Percentiles rank a stretch among this genome's conserved stretches.
These are phyloP conservation scores for Sabuloglossum arenarium DNA, from an alignment of 495 filamentous ascomycete species.

Conservation along the genomic window DNA sequence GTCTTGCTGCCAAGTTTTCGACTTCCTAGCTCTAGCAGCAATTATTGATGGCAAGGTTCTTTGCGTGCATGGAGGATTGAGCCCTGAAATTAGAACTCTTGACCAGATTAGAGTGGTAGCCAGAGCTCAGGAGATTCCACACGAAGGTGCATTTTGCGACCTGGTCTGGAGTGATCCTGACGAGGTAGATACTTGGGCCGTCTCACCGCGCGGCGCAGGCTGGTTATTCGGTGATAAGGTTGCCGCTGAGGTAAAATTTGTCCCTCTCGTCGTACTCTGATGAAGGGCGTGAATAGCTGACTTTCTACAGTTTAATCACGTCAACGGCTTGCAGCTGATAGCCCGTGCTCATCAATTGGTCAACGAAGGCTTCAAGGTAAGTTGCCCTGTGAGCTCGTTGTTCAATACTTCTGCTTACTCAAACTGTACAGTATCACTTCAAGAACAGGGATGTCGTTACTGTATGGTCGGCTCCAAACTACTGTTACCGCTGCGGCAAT, in stretches of 20 bases:
- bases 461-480: slow-evolving; percentile 96
- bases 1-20: slow-evolving; percentile 95
- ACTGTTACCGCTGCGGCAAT: slow-evolving; percentile 97
- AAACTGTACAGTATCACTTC: slow-evolving; percentile 58
- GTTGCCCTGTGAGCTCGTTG: background rate
- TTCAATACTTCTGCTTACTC: slow-evolving; percentile 4
- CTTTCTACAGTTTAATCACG: slow-evolving; percentile 59
- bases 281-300: background rate
- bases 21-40: slow-evolving; percentile 88
- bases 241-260: slow-evolving; percentile 42
- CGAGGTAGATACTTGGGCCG: slow-evolving; percentile 95
- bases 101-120: slow-evolving; percentile 97
- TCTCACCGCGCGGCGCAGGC: slow-evolving; percentile 82
- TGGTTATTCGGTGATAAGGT: slow-evolving; percentile 98
- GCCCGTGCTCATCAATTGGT: slow-evolving; percentile 92
- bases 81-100: slow-evolving; percentile 86
- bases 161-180: slow-evolving; percentile 97
- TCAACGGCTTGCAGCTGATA: slow-evolving; percentile 86
- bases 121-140: slow-evolving; percentile 89
- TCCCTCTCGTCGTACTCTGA: background rate
- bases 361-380: slow-evolving; percentile 90
- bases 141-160: slow-evolving; percentile 96
- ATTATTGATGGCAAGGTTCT: slow-evolving; percentile 94
- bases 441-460: slow-evolving; percentile 92
- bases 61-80: slow-evolving; percentile 92